Conservation (phyloP, 2,329 filamentous ascomycete genomes). For the Spiromastix sp. region DNA sequence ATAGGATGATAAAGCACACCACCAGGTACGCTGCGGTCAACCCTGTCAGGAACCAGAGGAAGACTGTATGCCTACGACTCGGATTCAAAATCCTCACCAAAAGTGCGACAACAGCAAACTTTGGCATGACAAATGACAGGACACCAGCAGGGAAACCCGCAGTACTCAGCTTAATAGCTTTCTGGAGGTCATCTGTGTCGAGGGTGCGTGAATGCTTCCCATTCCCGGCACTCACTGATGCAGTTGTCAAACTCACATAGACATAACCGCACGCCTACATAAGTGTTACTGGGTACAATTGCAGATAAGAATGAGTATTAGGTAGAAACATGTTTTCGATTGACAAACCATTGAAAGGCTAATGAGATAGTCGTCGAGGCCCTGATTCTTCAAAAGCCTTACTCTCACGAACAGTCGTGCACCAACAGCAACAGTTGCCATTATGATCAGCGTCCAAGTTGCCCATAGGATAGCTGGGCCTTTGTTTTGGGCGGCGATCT, state of each 20-base stretch:
- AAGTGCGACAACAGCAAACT: conserved; percentile 32
- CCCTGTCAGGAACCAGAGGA: conserved; percentile 29
- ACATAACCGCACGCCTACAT: conserved; percentile 22
- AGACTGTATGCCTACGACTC: conserved; percentile 18
- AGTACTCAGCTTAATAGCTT: background rate
- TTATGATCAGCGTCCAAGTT: conserved; percentile 20
- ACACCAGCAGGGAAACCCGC: conserved; percentile 28
- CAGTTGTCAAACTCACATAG: conserved; percentile 25
- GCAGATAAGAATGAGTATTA: conserved; percentile 5
- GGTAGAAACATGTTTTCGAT: background rate
- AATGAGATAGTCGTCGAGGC: conserved; percentile 31
- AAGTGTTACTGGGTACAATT: conserved; percentile 7
- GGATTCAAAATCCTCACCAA: conserved; percentile 32
- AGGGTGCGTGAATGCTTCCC: conserved; percentile 30
- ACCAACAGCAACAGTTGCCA: conserved; percentile 22
- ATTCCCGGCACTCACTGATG: conserved; percentile 28
- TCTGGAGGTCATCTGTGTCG: background rate
- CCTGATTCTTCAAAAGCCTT: conserved; percentile 22
- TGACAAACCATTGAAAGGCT: conserved; percentile 21
- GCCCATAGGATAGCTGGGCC: conserved; percentile 25
- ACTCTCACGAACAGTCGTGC: conserved; percentile 25
- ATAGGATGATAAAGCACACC: conserved; percentile 30
- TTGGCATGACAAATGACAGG: conserved; percentile 32
- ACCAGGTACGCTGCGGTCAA: conserved; percentile 22
- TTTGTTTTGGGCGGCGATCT: too few relatives aligned